A percentile compares a stretch with the other conserved stretches of the same genome.
Conservation (phyloP, 1,284 basidiomycete genomes). For the Cutaneotrichosporon sp. region DNA sequence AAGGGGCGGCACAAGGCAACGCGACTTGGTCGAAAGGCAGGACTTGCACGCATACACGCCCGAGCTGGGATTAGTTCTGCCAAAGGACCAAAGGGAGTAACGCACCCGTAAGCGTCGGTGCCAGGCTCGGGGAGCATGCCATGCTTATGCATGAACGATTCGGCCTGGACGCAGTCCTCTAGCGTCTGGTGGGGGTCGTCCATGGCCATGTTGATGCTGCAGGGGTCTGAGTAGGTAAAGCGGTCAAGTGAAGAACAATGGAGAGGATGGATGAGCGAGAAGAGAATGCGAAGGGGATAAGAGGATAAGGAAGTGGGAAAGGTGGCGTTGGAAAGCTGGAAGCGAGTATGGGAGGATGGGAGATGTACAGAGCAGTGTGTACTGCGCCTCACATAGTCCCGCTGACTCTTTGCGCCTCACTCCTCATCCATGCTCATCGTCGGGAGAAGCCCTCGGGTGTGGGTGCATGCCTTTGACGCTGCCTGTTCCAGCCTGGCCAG, state of each 20-base stretch:
- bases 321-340: background rate
- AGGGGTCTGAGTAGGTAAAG: background rate
- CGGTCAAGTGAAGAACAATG: background rate
- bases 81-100: background rate
- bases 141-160: background rate
- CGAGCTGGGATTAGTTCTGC: background rate
- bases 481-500: too few relatives aligned
- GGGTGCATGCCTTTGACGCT: background rate
- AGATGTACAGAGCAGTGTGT: constrained; percentile 1
- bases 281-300: background rate
- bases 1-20: background rate
- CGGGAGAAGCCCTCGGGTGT: background rate
- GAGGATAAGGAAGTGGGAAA: too few relatives aligned
- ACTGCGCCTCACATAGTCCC: background rate
- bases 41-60: background rate
- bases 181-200: constrained; percentile 1
- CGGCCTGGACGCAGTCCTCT: background rate
- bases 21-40: background rate
- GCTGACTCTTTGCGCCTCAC: background rate
- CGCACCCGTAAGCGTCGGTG: background rate
- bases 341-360: background rate
- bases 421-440: background rate
- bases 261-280: background rate
- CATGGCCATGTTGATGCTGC: background rate
- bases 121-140: background rate